These are phyloP conservation scores for Papiliotrema nemorosa DNA, from an alignment of 1,284 basidiomycete species.

Conservation along the genomic window DNA sequence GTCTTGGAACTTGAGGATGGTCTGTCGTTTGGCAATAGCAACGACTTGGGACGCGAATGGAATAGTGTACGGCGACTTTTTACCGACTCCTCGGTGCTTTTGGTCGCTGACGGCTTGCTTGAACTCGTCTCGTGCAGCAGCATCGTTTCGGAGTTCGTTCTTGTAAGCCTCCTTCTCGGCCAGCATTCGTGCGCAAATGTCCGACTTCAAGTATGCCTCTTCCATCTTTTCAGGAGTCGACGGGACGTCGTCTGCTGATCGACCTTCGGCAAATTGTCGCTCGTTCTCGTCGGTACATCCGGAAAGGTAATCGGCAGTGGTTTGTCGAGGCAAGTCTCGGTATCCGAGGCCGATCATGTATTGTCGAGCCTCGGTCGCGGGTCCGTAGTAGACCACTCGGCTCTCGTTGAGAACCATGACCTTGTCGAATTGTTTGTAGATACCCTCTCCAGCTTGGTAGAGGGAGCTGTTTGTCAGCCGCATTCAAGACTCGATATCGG, in stretches of 20 bases:
- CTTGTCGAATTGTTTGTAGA: conserved; percentile 67
- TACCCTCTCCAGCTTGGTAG: conserved; percentile 64
- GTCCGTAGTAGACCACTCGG: conserved; percentile 57
- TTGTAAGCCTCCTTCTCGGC: conserved; percentile 64
- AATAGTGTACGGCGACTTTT: conserved; percentile 82
- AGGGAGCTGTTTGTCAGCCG: conserved; percentile 37
- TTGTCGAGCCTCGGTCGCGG: conserved; percentile 52
- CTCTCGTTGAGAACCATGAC: conserved; percentile 56
- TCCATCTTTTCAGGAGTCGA: conserved; percentile 70
- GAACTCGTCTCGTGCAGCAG: conserved; percentile 67
- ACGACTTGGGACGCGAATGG: conserved; percentile 70
- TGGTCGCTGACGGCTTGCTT: conserved; percentile 68
- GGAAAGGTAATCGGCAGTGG: conserved; percentile 70
- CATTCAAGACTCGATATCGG: neutral
- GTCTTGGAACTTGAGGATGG: conserved; percentile 71
- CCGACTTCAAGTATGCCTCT: conserved; percentile 61
- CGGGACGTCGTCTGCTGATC: conserved; percentile 63
- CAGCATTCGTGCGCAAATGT: conserved; percentile 55
- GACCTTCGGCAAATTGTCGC: conserved; percentile 73
- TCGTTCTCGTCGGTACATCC: conserved; percentile 71
- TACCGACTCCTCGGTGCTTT: conserved; percentile 73
- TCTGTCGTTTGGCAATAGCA: conserved; percentile 65
- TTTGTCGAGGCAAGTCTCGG: conserved; percentile 49
- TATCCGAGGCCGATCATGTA: conserved; percentile 57
- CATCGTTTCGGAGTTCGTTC: conserved; percentile 60